Base-by-base conservation (phyloP, 176 grass and related monocot species). In the Aegilops bicornis region DNA sequence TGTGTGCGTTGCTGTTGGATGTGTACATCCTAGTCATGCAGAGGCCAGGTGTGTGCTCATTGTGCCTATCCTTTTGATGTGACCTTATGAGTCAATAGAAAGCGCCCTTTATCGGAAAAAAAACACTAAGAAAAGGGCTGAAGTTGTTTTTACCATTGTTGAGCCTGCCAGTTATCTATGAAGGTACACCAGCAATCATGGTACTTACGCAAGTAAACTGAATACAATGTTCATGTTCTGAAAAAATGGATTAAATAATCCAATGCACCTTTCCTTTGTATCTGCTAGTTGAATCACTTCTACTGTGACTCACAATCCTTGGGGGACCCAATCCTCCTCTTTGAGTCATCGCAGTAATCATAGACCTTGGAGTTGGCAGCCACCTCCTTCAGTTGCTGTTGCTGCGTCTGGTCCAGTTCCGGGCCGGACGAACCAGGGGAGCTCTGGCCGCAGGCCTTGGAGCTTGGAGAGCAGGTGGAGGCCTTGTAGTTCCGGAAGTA, bases 401-500 rank as follows among this genome's bases (percentile, higher is more conserved):
- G 7, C 25, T 79, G 47, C 3, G 61, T 59, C 22, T 54, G 19
- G 5, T 92, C 86, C 64, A 89, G 79, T 56, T 62, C 40, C 83
- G 87, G 54, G 67, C 66, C 36, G 17, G 86, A 76, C 93, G 87
- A 95, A 58, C 81, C 36, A 16, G 59, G 62, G 43, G 70, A 66
- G 10, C 77, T 82, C 60, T 84, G 76, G 20, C 40, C 32, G 20
- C 93, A 95, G 16, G 76, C 0, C 0, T 71, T 22, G 27, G 85
- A 88, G 27, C 7, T 35, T 23, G 27, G 20, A 29, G 78, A 10
- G 73, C 93, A 95, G 2, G 73, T 19, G 43, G 83, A 78, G 54
- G 76, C 76, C 27, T 60, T 94, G 85, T 87, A 97, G 69, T 97
- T 93, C 75, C 77, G 61, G 82, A 91, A 97, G 24, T 84, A 89